Evolutionary conservation across 768 basidiomycete genomes (phyloP).

Genomic region (Cyclocybe cylindracea): DNA sequence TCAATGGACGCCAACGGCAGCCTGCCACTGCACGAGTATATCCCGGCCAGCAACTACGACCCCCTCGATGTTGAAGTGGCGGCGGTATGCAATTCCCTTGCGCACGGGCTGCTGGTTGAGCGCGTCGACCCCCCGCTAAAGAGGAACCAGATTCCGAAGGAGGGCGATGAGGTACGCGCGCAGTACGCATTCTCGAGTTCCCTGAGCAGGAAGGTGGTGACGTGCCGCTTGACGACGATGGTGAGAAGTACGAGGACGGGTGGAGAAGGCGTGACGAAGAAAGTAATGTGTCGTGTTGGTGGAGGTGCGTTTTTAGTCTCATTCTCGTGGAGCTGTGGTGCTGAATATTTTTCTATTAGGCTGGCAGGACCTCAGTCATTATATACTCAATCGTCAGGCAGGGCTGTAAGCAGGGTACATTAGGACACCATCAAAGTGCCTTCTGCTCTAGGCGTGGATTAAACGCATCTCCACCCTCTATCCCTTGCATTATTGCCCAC

Average conservation of each 20-base stretch:
- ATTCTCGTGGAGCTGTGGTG: not conserved
- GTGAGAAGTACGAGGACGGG: constrained; percentile 56
- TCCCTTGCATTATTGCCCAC: too few relatives aligned
- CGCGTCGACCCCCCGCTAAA: constrained; percentile 79
- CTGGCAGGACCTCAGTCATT: constrained; percentile 80
- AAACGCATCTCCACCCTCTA: too few relatives aligned
- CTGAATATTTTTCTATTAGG: constrained; percentile 35
- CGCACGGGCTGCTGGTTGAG: constrained; percentile 77
- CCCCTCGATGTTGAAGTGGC: constrained; percentile 85
- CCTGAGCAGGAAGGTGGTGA: constrained; percentile 72
- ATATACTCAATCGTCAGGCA: constrained; percentile 75
- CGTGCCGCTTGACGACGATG: constrained; percentile 78
- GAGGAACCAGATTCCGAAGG: constrained; percentile 51
- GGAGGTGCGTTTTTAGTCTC: constrained; percentile 56
- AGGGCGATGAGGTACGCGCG: constrained; percentile 79
- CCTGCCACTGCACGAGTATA: constrained; percentile 60
- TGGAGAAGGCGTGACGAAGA: constrained; percentile 63
- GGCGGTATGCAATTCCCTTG: constrained; percentile 67
- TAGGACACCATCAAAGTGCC: not conserved
- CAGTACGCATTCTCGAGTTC: constrained; percentile 81
- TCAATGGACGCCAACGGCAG: constrained; percentile 38
- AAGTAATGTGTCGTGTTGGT: constrained; percentile 90
- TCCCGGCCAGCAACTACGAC: constrained; percentile 66
- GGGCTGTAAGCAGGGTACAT: constrained; percentile 45
- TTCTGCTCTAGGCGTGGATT: too few relatives aligned